Evolutionary conservation across 2,329 filamentous ascomycete genomes (phyloP), one percentile per base, ranked within the genome.

Genomic region (Claviceps sorghi): DNA sequence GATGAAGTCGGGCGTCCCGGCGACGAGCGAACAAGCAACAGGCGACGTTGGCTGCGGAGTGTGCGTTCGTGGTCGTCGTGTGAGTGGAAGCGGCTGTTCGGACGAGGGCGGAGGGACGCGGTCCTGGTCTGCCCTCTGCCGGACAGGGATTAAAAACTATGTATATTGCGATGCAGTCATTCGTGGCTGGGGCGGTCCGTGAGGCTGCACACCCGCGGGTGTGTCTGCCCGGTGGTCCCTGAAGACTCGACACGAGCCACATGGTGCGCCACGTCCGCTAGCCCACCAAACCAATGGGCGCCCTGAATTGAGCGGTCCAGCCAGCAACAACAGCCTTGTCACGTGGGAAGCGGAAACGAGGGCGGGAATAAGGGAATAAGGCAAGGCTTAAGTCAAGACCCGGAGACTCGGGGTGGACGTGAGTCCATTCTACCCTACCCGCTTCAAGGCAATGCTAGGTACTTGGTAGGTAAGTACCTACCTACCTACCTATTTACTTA

Each of bases 81-180:
- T 38, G 46, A 52, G 46, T 22, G 29, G 51, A 48, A 48, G 50
- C 50, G 34, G 36, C 34, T 47, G 43, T 44, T 19, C 29, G 45
- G 30, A 45, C 49, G 29, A 53, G 52, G 52, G 52, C 49, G 49
- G 49, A 49, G 52, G 34, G 42, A 15, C 49, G 42, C 49, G 17
- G 49, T 45, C 32, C 15, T 40, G 42, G 36, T n/a, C 36, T 38
- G 36, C 36, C 36, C 36, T 36, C 41, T 53, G 51, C 38, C 51
- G 40, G 49, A 40, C 46, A 44, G 36, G 51, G 45, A 52, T 52
- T 29, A 17, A 42, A 32, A n/a, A 22, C 41, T n/a, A n/a, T n/a
- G n/a, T n/a, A n/a, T n/a, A 41, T 40, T 26, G 51, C 30, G 40
- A 52, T 52, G 51, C 47, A 45, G 42, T 38, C 47, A 52, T 45